Conservation (phyloP, 352 stramenopile genomes). For the Blastocystis sp. region DNA sequence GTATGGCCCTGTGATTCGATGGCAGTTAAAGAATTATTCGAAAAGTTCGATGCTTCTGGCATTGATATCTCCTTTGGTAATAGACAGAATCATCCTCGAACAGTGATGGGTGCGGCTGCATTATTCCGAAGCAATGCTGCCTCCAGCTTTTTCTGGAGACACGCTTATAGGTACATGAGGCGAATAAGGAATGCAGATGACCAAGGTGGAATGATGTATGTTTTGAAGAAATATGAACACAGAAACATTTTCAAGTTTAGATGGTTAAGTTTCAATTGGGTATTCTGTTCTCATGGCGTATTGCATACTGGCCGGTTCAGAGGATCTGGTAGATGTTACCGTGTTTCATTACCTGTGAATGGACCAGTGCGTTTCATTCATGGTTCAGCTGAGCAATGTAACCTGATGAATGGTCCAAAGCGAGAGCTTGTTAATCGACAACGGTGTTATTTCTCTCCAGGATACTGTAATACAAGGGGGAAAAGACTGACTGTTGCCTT, state of each 20-base stretch:
- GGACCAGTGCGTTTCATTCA: conserved; percentile 1
- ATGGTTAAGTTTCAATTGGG: conserved; percentile 33
- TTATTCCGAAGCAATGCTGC: background rate
- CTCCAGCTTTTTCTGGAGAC: background rate
- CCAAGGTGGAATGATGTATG: background rate
- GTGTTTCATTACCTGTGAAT: conserved; percentile 4
- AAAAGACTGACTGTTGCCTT: background rate
- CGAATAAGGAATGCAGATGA: background rate
- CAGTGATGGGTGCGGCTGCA: background rate
- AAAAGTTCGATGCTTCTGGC: background rate
- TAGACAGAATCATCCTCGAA: background rate
- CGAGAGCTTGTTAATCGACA: background rate
- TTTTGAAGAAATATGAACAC: background rate
- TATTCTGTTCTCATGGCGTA: background rate
- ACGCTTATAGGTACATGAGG: background rate
- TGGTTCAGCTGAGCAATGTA: background rate
- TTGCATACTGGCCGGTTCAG: background rate
- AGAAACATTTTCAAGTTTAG: background rate
- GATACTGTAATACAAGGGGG: background rate
- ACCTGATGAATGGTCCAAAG: conserved; percentile 20
- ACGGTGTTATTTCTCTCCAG: background rate
- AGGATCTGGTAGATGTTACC: background rate
- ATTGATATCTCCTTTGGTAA: background rate
- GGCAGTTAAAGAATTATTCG: background rate
- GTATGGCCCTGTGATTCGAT: background rate